phyloP scores from a whole-genome alignment of 495 filamentous ascomycete species.

The Neurospora terricola region DNA sequence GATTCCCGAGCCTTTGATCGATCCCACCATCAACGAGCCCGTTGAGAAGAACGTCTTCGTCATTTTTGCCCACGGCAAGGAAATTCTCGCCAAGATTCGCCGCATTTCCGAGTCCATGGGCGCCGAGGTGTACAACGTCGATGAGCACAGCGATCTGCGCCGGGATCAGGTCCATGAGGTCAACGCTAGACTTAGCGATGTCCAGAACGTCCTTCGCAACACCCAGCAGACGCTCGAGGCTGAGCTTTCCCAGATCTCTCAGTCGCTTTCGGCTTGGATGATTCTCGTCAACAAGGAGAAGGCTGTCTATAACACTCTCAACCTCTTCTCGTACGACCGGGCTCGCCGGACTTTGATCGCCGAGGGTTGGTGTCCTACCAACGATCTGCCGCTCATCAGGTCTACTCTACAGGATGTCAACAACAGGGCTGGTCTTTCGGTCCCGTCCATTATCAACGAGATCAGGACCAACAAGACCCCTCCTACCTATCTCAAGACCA shows the following conservation, averaged over 20 bases:
- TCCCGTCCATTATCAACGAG: constrained; percentile 95
- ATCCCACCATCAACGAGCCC: constrained; percentile 83
- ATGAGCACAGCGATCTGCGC: constrained; percentile 90
- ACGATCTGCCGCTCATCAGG: constrained; percentile 81
- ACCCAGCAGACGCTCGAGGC: constrained; percentile 93
- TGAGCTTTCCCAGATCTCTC: constrained; percentile 85
- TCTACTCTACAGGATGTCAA: constrained; percentile 96
- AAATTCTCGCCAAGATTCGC: constrained; percentile 94
- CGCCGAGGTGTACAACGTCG: constrained; percentile 89
- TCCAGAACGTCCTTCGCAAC: constrained; percentile 82
- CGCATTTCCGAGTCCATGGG: constrained; percentile 97
- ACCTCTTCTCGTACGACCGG: constrained; percentile 92
- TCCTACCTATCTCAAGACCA: constrained; percentile 91
- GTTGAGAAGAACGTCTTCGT: constrained; percentile 97
- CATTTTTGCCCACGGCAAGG: constrained; percentile 97
- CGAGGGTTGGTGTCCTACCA: constrained; percentile 93
- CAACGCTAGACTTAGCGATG: constrained; percentile 81
- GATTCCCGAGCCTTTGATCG: constrained; percentile 88
- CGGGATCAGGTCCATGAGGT: constrained; percentile 95
- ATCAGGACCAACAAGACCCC: constrained; percentile 94
- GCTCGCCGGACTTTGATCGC: constrained; percentile 93
- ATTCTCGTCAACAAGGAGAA: constrained; percentile 97
- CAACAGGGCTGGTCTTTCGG: constrained; percentile 84
- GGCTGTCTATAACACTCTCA: constrained; percentile 92
- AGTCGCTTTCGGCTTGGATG: constrained; percentile 89